These are phyloP conservation scores for Rhizoclosmatium globosum DNA, from an alignment of 192 early-diverging fungal species.

Conservation along the genomic window DNA sequence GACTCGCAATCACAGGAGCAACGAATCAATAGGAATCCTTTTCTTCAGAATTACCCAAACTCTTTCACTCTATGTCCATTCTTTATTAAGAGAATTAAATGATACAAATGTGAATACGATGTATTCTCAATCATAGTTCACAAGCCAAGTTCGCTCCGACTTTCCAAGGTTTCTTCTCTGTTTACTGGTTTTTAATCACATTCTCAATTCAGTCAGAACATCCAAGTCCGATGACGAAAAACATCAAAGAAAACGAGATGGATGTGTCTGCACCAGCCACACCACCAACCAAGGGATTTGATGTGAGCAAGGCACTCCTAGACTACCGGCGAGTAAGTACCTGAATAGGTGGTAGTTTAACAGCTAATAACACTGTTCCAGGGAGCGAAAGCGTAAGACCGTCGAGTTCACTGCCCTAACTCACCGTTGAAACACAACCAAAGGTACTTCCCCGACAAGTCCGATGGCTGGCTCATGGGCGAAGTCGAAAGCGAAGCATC, in stretches of 20 bases:
- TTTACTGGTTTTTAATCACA: not conserved
- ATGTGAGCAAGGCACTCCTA: constrained; percentile 12
- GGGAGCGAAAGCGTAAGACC: constrained; percentile 9
- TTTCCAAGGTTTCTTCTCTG: too few relatives aligned
- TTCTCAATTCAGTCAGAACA: not conserved
- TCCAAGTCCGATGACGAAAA: not conserved
- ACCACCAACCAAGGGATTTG: not conserved
- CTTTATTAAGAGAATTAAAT: too few relatives aligned
- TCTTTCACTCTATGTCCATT: too few relatives aligned
- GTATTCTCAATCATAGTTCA: too few relatives aligned
- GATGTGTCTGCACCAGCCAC: not conserved
- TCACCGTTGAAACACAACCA: not conserved
- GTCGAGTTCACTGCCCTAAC: too few relatives aligned
- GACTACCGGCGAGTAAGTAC: not conserved
- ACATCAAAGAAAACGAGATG: not conserved
- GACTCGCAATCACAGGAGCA: too few relatives aligned
- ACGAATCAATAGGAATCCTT: too few relatives aligned
- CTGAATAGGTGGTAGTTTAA: not conserved
- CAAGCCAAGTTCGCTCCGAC: too few relatives aligned
- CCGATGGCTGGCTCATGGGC: constrained; percentile 21
- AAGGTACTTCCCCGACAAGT: constrained; percentile 26
- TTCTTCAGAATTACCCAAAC: too few relatives aligned
- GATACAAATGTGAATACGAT: too few relatives aligned
- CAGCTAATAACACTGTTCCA: not conserved
- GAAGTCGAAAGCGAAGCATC: constrained; percentile 9